Conservation (phyloP, 345 rosid species). For the Theobroma cacao region DNA sequence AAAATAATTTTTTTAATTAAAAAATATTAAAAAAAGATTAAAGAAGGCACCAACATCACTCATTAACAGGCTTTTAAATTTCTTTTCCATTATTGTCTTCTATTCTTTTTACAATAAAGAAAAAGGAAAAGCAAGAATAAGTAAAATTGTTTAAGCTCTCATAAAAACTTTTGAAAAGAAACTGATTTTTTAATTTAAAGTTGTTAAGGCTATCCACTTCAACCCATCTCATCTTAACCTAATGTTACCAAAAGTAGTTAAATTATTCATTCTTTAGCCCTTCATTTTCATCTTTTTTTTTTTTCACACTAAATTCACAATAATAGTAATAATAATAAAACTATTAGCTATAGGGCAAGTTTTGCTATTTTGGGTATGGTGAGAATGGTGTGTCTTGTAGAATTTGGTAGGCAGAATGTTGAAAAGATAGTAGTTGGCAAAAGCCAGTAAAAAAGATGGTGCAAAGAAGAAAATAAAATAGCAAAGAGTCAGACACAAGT, state of each 20-base stretch:
- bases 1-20: too few species aligned
- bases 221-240: background rate
- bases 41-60: background rate
- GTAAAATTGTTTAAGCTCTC: background rate
- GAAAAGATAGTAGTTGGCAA: background rate
- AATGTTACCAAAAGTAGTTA: background rate
- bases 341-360: background rate
- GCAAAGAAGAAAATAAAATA: background rate
- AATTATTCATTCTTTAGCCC: background rate
- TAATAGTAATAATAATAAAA: background rate
- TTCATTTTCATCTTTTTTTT: background rate
- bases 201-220: background rate
- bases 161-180: background rate
- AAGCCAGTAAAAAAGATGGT: background rate
- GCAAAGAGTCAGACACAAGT: background rate
- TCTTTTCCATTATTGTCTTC: background rate
- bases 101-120: too few species aligned
- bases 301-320: background rate
- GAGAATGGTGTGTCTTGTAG: background rate
- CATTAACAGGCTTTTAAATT: background rate
- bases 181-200: background rate
- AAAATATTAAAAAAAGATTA: too few species aligned
- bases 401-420: slow-evolving; percentile 15
- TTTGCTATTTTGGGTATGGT: background rate
- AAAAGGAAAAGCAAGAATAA: too few species aligned